phyloP scores from a whole-genome alignment of 768 basidiomycete genomes.

The Termitomyces sp. region DNA sequence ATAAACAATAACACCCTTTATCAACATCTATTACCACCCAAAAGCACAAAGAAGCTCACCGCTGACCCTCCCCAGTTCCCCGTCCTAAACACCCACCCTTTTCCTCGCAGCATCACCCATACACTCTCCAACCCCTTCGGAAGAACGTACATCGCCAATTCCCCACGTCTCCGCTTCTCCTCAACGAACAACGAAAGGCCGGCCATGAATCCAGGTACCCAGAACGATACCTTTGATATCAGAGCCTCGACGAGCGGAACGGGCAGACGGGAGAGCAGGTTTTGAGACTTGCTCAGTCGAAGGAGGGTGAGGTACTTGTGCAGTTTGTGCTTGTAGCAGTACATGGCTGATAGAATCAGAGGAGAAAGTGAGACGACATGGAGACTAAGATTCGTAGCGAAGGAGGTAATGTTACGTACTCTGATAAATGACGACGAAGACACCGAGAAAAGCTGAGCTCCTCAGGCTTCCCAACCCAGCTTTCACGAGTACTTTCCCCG shows the following conservation, averaged over 20 bases:
- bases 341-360: conserved; percentile 38
- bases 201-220: conserved; percentile 67
- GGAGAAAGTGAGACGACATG: background rate
- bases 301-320: conserved; percentile 44
- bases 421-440: conserved; percentile 82
- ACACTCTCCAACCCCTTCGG: conserved; percentile 88
- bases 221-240: conserved; percentile 69
- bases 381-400: background rate
- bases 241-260: conserved; percentile 50
- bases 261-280: conserved; percentile 39
- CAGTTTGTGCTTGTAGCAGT: conserved; percentile 64
- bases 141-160: conserved; percentile 89
- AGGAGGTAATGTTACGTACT: conserved; percentile 46
- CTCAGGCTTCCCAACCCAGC: conserved; percentile 71
- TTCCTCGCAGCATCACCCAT: conserved; percentile 79
- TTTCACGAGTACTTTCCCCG: conserved; percentile 59
- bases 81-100: conserved; percentile 70
- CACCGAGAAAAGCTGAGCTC: conserved; percentile 84
- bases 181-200: conserved; percentile 85
- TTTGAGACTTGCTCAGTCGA: conserved; percentile 17
- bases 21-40: conserved; percentile 6
- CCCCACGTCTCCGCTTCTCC: conserved; percentile 81
- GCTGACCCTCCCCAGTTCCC: conserved; percentile 68
- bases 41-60: conserved; percentile 34
- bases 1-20: conserved; percentile 1